A percentile compares a stretch with the other conserved stretches of the same genome.
Evolutionary conservation across 768 basidiomycete genomes (phyloP).

Genomic region (Grammothele lineata): DNA sequence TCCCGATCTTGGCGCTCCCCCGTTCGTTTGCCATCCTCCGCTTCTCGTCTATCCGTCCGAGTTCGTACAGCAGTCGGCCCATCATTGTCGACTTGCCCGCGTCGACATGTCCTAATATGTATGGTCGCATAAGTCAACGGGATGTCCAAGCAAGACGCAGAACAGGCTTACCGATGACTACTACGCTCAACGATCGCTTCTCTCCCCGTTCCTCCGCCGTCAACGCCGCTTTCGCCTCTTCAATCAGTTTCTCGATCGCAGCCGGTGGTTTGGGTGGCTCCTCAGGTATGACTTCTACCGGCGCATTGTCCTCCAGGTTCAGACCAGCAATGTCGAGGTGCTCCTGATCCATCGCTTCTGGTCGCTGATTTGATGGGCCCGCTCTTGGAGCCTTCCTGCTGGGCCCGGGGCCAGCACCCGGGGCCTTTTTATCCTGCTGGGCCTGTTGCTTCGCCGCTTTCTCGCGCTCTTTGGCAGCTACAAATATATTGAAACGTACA

Average conservation of each 20-base stretch:
- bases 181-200: constrained; percentile 76
- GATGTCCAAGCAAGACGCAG: too few species aligned
- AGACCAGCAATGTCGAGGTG: constrained; percentile 72
- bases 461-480: constrained; percentile 80
- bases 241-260: constrained; percentile 76
- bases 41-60: constrained; percentile 86
- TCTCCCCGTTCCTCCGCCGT: constrained; percentile 42
- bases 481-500: constrained; percentile 23
- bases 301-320: constrained; percentile 53
- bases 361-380: constrained; percentile 37
- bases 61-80: constrained; percentile 90
- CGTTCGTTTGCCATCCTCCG: constrained; percentile 80
- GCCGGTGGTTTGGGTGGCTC: constrained; percentile 60
- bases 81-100: constrained; percentile 98
- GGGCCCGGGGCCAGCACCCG: too few species aligned
- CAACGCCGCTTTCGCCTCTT: constrained; percentile 62
- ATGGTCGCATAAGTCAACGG: not conserved
- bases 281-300: constrained; percentile 23
- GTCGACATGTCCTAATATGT: constrained; percentile 86
- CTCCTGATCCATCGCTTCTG: constrained; percentile 41
- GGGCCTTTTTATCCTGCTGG: constrained; percentile 43
- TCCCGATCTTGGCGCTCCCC: constrained; percentile 85
- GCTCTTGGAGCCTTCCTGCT: constrained; percentile 29
- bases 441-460: constrained; percentile 53
- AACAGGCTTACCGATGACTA: constrained; percentile 73